Percentiles rank a stretch among this genome's conserved stretches.
Conservation (phyloP, 106 monocot genomes). For the Dendrobium catenatum region DNA sequence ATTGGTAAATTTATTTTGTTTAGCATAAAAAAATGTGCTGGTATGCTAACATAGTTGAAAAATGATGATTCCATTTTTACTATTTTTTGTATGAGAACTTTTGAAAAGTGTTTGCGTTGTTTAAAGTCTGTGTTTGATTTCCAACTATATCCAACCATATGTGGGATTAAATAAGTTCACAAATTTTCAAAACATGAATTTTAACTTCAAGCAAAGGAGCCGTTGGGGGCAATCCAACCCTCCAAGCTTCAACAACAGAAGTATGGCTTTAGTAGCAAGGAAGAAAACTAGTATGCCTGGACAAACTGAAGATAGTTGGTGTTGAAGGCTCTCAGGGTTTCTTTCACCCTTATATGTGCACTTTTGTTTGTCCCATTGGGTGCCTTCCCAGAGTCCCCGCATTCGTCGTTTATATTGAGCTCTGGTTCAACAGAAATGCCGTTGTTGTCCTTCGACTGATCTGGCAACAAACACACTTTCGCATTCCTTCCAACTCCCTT, state of each 20-base stretch:
- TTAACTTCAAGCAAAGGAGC: not conserved
- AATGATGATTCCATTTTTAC: no score
- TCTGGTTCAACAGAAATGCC: not conserved
- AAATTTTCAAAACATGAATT: not conserved
- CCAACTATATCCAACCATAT: no score
- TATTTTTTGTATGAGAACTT: no score
- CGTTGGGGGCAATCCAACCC: not conserved
- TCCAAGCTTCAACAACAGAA: not conserved
- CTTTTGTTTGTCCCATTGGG: slow-evolving; percentile 18
- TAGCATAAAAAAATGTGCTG: no score
- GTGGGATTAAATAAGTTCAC: no score
- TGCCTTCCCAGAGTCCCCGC: not conserved
- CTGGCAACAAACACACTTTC: not conserved
- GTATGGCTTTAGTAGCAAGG: not conserved
- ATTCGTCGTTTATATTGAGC: not conserved
- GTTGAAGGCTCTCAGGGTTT: slow-evolving; percentile 38
- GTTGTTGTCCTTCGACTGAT: not conserved
- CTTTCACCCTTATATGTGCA: slow-evolving; percentile 30
- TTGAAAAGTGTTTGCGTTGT: no score
- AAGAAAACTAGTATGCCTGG: slow-evolving; percentile 23
- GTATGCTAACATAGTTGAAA: no score
- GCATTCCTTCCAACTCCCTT: not conserved
- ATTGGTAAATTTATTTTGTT: no score
- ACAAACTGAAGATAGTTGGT: slow-evolving; percentile 40
- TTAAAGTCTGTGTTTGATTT: no score